phyloP scores from a whole-genome alignment of 2,329 filamentous ascomycete species.

The Sclerotinia subarctica region DNA sequence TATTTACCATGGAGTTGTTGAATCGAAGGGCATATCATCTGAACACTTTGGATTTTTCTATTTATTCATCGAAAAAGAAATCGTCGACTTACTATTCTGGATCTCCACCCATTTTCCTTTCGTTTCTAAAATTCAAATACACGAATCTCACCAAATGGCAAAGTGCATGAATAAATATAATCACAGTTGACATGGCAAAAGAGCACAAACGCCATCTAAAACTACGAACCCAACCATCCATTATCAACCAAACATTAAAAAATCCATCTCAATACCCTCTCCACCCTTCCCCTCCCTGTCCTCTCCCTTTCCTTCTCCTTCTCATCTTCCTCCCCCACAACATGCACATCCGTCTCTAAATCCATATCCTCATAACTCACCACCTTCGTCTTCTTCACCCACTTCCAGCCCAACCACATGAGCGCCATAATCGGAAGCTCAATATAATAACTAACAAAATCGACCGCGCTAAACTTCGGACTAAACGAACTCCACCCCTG shows the following conservation, averaged over 20 bases:
- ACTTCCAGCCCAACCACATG: constrained; percentile 55
- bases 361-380: constrained; percentile 49
- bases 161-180: too few relatives aligned
- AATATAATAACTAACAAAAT: constrained; percentile 63
- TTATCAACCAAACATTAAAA: constrained; percentile 24
- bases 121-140: too few relatives aligned
- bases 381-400: constrained; percentile 46
- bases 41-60: too few relatives aligned
- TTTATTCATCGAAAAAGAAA: too few relatives aligned
- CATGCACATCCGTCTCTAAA: constrained; percentile 47
- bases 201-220: not conserved
- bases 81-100: too few relatives aligned
- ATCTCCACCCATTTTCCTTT: too few relatives aligned
- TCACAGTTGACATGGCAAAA: not conserved
- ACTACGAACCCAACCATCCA: too few relatives aligned
- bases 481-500: constrained; percentile 64
- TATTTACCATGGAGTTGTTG: too few relatives aligned
- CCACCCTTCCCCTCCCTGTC: constrained; percentile 32
- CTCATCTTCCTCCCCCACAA: constrained; percentile 35
- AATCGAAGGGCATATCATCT: too few relatives aligned
- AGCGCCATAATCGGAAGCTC: constrained; percentile 58
- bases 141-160: too few relatives aligned
- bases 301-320: constrained; percentile 29
- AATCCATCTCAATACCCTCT: constrained; percentile 34
- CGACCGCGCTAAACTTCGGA: constrained; percentile 53